Evolutionary conservation across 2,329 filamentous ascomycete species (phyloP), one percentile per base, ranked within the genome.

Genomic region (Neopestalotiopsis sp.): DNA sequence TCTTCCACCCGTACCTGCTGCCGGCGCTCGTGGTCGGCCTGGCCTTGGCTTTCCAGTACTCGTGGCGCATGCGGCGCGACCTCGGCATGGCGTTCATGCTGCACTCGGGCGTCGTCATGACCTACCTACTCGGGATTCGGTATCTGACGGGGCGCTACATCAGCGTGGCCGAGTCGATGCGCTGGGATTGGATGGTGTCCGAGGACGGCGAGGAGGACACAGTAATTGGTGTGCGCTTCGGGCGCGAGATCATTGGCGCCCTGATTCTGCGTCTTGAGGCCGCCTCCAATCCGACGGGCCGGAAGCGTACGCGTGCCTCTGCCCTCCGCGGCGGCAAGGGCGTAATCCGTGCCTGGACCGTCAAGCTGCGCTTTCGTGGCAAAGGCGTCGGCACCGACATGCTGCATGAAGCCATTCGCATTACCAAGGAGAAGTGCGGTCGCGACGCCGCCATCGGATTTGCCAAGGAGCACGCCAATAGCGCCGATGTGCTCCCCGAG

Each of bases 281-380:
- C 58, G 69, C 69, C 12, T 70, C 73, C 56, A 72, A 61, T 63
- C 68, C 70, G 10, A 58, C 69, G 4, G 68, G 72, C 9, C 73
- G 74, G 67, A 74, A 74, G 65, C 75, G 77, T 57, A 72, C 70
- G 2, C 72, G 75, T 42, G 66, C 64, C 77, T 81, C 74, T 79
- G 80, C 75, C 75, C 75, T 84, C 73, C 83, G 83, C 72, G 89
- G 90, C 45, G 91, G 91, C 66, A 88, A 87, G 71, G 92, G 91
- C 9, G 83, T 94, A 62, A 91, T 97, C 68, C 88, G 92, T 34
- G 94, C 92, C 1, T 97, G 94, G 94, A 95, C 94, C 1, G 93
- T 94, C 1, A 86, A 86, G 76, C 81, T 90, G 65, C 84, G 85
- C 73, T 94, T 94, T 78, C 87, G 94, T 32, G 84, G 88, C 40